phyloP scores from a whole-genome alignment of 2,329 filamentous ascomycete genomes.

The Penicillium hordei region DNA sequence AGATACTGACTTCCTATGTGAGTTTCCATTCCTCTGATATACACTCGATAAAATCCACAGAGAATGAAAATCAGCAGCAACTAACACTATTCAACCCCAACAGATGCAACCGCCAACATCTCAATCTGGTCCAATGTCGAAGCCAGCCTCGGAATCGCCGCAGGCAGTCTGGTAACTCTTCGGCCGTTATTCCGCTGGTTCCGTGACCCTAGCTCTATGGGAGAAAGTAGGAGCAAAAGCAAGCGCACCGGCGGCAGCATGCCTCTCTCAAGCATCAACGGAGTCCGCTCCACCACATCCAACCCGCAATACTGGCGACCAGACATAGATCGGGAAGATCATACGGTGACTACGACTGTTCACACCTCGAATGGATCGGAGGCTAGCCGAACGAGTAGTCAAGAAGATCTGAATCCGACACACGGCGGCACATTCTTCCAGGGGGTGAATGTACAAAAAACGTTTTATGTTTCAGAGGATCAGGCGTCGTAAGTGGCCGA shows the following conservation, averaged over 20 bases:
- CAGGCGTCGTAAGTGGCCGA: slow-evolving; percentile 7
- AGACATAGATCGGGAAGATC: slow-evolving; percentile 29
- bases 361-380: slow-evolving; percentile 22
- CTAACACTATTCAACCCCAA: slow-evolving; percentile 11
- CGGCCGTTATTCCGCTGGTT: slow-evolving; percentile 50
- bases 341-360: slow-evolving; percentile 30
- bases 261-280: slow-evolving; percentile 34
- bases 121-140: slow-evolving; percentile 46
- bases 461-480: slow-evolving; percentile 34
- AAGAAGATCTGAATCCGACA: slow-evolving; percentile 35
- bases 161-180: slow-evolving; percentile 51
- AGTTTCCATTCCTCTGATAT: slow-evolving; percentile 11
- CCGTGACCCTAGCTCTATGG: slow-evolving; percentile 28
- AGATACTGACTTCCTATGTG: slow-evolving; percentile 36
- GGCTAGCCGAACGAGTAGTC: slow-evolving; percentile 33
- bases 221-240: slow-evolving; percentile 20
- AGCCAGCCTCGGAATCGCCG: slow-evolving; percentile 44
- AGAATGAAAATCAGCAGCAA: background rate
- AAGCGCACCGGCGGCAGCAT: slow-evolving; percentile 30
- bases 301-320: slow-evolving; percentile 34
- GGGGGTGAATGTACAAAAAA: slow-evolving; percentile 38
- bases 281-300: slow-evolving; percentile 16
- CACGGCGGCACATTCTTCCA: slow-evolving; percentile 20
- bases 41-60: background rate
- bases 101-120: slow-evolving; percentile 37